Evolutionary conservation across 2,329 filamentous ascomycete species (phyloP).

Genomic region (Alternaria alternata): DNA sequence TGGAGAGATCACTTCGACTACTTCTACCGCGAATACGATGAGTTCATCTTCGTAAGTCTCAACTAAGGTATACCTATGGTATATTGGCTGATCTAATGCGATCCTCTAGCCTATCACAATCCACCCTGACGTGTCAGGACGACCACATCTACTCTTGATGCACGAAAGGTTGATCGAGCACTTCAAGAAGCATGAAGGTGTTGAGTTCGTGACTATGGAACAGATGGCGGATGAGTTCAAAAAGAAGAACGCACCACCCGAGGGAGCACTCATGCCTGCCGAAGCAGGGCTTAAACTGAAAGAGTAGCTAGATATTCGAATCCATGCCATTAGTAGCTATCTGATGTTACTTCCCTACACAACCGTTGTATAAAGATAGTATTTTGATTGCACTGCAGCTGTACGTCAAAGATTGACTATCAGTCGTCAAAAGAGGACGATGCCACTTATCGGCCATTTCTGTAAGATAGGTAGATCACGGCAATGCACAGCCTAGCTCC

Average conservation of each 20-base stretch:
- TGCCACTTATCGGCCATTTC: not conserved
- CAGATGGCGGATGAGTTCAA: conserved; percentile 78
- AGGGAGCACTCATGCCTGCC: conserved; percentile 69
- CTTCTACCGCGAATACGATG: conserved; percentile 78
- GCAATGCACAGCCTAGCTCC: not conserved
- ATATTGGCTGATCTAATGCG: conserved; percentile 1
- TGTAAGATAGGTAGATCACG: conserved; percentile 1
- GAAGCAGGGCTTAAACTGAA: conserved; percentile 62
- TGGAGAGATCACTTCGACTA: conserved; percentile 75
- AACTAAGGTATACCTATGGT: conserved; percentile 54
- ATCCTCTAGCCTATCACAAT: conserved; percentile 69
- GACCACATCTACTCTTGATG: conserved; percentile 76
- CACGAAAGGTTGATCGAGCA: conserved; percentile 75
- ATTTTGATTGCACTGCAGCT: not conserved
- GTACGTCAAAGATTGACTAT: not conserved
- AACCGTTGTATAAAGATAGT: not conserved
- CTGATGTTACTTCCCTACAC: not conserved
- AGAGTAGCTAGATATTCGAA: conserved; percentile 3
- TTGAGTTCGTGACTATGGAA: conserved; percentile 74
- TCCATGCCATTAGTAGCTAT: not conserved
- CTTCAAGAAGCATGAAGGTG: conserved; percentile 68
- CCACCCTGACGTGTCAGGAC: conserved; percentile 71
- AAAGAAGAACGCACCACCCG: conserved; percentile 64
- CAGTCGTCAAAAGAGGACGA: not conserved
- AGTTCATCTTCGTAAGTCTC: conserved; percentile 68